A percentile compares a stretch with the other conserved stretches of the same genome.
Conservation (phyloP, 306 rosid genomes). For the Crotalaria pallida region DNA sequence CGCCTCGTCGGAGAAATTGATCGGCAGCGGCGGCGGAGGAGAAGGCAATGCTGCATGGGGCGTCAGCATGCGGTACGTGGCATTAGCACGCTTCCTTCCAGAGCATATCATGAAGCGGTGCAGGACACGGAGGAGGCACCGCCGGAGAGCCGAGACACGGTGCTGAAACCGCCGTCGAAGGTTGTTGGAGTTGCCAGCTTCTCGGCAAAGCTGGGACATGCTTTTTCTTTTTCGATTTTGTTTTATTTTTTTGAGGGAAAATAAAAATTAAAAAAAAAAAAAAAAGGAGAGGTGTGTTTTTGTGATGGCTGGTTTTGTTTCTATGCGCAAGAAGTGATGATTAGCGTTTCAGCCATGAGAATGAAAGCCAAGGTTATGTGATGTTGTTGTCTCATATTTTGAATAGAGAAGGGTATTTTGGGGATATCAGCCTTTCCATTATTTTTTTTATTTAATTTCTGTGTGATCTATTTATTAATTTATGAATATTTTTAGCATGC, state of each 20-base stretch:
- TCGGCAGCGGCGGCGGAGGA: background rate
- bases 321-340: slow-evolving; percentile 36
- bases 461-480: background rate
- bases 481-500: too few relatives aligned
- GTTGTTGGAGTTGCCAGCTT: slow-evolving; percentile 12
- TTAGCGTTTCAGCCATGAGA: slow-evolving; percentile 54
- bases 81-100: slow-evolving; percentile 37
- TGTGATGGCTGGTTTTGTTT: slow-evolving; percentile 32
- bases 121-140: slow-evolving; percentile 47
- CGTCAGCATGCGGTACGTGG: slow-evolving; percentile 41
- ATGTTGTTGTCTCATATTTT: slow-evolving; percentile 32
- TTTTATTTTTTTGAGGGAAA: background rate
- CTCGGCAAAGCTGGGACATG: slow-evolving; percentile 30
- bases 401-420: slow-evolving; percentile 29
- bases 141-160: slow-evolving; percentile 52
- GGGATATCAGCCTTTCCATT: slow-evolving; percentile 3
- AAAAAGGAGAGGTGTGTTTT: background rate
- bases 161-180: slow-evolving; percentile 32
- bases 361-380: slow-evolving; percentile 32
- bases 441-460: background rate
- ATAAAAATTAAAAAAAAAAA: background rate
- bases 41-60: slow-evolving; percentile 24
- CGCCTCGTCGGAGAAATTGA: background rate
- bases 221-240: background rate
- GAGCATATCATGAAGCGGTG: slow-evolving; percentile 50